Conservation (phyloP, 129 eudicot genomes). For the Daucus carota region DNA sequence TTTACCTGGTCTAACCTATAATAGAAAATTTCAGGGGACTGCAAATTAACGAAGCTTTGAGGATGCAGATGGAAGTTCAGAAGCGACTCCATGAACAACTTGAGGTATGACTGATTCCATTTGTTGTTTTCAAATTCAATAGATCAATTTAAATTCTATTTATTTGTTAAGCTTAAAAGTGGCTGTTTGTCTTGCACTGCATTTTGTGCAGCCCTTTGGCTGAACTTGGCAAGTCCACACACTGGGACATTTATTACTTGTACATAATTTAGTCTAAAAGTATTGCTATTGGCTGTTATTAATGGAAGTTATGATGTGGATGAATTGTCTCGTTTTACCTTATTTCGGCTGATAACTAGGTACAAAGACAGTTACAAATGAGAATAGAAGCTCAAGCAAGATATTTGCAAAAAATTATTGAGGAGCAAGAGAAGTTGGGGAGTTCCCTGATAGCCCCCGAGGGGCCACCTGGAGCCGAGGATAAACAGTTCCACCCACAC, state of each 20-base stretch:
- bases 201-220: neutral
- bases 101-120: conserved; percentile 15
- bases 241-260: neutral
- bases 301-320: neutral
- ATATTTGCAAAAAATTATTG: conserved; percentile 28
- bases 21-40: conserved; percentile 16
- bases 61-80: conserved; percentile 38
- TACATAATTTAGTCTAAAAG: neutral
- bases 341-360: conserved; percentile 10
- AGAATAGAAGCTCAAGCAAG: conserved; percentile 32
- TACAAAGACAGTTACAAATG: conserved; percentile 33
- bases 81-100: conserved; percentile 35
- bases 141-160: neutral
- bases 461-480: neutral
- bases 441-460: conserved; percentile 16
- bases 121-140: neutral
- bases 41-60: conserved; percentile 28
- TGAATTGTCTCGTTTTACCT: neutral
- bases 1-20: neutral
- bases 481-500: conserved; percentile 2
- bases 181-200: neutral
- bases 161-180: neutral
- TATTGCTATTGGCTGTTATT: neutral
- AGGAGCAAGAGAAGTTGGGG: conserved; percentile 29
- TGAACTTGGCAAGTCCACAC: neutral